A percentile compares a stretch with the other conserved stretches of the same genome.
phyloP scores from a whole-genome alignment of 192 early-diverging fungal genomes.

The Kappamyces sp. region DNA sequence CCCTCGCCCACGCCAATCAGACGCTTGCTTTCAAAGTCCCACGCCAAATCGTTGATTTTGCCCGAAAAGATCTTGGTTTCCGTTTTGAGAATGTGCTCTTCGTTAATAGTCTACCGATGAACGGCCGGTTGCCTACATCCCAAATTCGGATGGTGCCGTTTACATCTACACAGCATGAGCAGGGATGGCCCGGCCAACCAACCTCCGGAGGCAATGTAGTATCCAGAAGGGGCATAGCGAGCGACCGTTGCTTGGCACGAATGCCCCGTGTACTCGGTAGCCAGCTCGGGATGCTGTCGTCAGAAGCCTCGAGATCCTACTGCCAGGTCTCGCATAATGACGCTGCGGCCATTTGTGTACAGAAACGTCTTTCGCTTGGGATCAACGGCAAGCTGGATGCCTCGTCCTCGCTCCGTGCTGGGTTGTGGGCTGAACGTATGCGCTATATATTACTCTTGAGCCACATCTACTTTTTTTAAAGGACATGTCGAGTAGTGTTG shows the following conservation, averaged over 20 bases:
- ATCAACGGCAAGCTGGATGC: conserved; percentile 74
- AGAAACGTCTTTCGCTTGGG: conserved; percentile 77
- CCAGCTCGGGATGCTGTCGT: conserved; percentile 64
- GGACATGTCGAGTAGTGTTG: background rate
- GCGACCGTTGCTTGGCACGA: conserved; percentile 74
- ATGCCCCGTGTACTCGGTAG: conserved; percentile 82
- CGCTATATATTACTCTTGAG: conserved; percentile 7
- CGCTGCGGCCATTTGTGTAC: conserved; percentile 84
- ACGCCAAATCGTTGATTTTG: conserved; percentile 79
- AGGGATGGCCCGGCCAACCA: background rate
- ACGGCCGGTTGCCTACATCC: conserved; percentile 43
- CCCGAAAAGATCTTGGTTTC: conserved; percentile 71
- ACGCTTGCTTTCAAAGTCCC: conserved; percentile 94
- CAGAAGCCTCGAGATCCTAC: conserved; percentile 28
- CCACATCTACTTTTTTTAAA: conserved; percentile 4
- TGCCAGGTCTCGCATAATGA: conserved; percentile 78
- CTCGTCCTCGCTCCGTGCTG: conserved; percentile 69
- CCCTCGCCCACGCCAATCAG: conserved; percentile 96
- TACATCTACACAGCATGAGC: conserved; percentile 46
- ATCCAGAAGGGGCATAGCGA: conserved; percentile 83
- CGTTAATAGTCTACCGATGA: conserved; percentile 44
- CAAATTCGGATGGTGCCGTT: conserved; percentile 89
- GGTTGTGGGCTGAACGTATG: conserved; percentile 70
- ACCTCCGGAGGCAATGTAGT: conserved; percentile 95
- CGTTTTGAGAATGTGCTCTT: conserved; percentile 72